phyloP scores from a whole-genome alignment of 108 stramenopile genomes.

The Stephanodiscus minutulus region DNA sequence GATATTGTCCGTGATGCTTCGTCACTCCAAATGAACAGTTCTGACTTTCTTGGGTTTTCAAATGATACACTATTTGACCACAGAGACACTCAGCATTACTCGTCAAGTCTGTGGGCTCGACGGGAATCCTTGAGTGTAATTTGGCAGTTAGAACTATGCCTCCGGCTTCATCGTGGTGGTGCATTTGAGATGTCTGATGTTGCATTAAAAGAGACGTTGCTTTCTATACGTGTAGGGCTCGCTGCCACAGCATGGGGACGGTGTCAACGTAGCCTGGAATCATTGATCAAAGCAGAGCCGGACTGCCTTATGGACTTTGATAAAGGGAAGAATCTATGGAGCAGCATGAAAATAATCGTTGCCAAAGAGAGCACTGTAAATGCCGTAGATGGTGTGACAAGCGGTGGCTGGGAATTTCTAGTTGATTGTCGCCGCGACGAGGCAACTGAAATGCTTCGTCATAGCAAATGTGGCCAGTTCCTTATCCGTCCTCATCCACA shows the following conservation, averaged over 20 bases:
- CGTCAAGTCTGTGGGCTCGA: constrained; percentile 54
- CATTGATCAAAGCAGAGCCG: constrained; percentile 70
- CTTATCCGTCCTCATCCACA: constrained; percentile 85
- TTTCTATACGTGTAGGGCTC: constrained; percentile 72
- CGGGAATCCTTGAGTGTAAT: constrained; percentile 54
- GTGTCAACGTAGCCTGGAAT: constrained; percentile 66
- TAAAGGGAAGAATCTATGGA: constrained; percentile 74
- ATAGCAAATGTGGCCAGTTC: constrained; percentile 67
- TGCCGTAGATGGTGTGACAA: constrained; percentile 52
- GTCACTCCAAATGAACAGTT: constrained; percentile 48
- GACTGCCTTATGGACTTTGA: constrained; percentile 76
- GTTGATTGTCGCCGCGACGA: constrained; percentile 82
- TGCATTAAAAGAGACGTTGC: constrained; percentile 72
- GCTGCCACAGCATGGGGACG: constrained; percentile 70
- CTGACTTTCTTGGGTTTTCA: constrained; percentile 52
- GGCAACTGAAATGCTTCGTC: constrained; percentile 80
- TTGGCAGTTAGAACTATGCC: constrained; percentile 83
- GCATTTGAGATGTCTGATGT: constrained; percentile 61
- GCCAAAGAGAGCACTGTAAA: constrained; percentile 26
- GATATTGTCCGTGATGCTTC: constrained; percentile 67
- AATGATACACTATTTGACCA: constrained; percentile 56
- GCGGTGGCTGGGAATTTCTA: constrained; percentile 92
- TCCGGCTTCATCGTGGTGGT: constrained; percentile 86
- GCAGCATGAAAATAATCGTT: constrained; percentile 75
- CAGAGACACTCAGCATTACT: constrained; percentile 36